These are phyloP conservation scores for Populus simonii DNA, from an alignment of 345 rosid species.

Conservation along the genomic window DNA sequence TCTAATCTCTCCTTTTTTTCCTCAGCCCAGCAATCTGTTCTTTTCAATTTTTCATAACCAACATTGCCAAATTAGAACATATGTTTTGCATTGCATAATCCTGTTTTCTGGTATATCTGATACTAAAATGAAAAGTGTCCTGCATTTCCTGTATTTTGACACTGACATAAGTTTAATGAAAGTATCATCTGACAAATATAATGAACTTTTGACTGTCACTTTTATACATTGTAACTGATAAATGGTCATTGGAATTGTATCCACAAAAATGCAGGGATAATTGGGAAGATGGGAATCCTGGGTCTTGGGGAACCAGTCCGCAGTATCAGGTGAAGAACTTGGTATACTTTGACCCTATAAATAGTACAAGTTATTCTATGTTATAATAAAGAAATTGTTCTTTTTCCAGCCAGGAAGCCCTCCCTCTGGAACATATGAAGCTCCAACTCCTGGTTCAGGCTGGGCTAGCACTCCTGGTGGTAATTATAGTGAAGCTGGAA, in stretches of 20 bases:
- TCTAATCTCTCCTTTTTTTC: too few species aligned
- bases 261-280: slow-evolving; percentile 55
- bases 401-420: slow-evolving; percentile 86
- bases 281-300: slow-evolving; percentile 97
- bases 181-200: too few species aligned
- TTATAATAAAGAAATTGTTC: neutral
- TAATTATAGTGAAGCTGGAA: slow-evolving; percentile 84
- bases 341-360: neutral
- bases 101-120: neutral
- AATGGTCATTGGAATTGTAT: neutral
- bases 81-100: neutral
- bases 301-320: slow-evolving; percentile 84
- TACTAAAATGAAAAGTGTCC: neutral
- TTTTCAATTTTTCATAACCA: neutral
- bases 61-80: neutral
- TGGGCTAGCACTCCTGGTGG: slow-evolving; percentile 94
- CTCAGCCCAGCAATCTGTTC: neutral
- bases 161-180: neutral
- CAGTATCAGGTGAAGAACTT: slow-evolving; percentile 64
- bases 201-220: neutral
- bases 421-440: slow-evolving; percentile 80
- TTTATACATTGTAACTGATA: neutral
- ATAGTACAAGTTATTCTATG: neutral
- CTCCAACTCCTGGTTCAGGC: slow-evolving; percentile 93
- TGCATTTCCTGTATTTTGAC: neutral